A percentile compares a stretch with the other conserved stretches of the same genome.
Conservation (phyloP, 1,284 basidiomycete species). For the Ustilago nuda region DNA sequence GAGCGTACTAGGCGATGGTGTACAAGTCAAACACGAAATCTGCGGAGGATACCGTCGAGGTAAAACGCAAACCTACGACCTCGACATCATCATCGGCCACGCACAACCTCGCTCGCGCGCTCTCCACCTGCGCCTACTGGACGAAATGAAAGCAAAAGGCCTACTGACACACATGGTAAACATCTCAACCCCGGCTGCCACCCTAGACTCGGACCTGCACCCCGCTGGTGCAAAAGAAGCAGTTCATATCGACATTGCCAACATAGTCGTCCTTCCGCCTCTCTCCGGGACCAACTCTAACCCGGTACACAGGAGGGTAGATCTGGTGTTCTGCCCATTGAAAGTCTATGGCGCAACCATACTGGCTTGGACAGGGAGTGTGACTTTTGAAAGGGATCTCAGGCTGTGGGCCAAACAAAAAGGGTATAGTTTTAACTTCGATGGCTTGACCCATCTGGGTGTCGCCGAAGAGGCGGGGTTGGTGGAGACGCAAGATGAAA, state of each 20-base stretch:
- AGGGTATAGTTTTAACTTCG: slow-evolving; percentile 54
- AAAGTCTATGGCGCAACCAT: slow-evolving; percentile 56
- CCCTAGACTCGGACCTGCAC: not conserved
- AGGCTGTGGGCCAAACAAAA: slow-evolving; percentile 46
- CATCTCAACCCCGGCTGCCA: slow-evolving; percentile 35
- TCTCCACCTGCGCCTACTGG: slow-evolving; percentile 35
- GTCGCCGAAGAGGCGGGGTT: slow-evolving; percentile 12
- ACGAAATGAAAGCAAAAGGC: slow-evolving; percentile 42
- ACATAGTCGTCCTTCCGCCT: slow-evolving; percentile 55
- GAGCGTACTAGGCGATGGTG: slow-evolving; percentile 14
- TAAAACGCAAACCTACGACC: slow-evolving; percentile 50
- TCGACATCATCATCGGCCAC: slow-evolving; percentile 59
- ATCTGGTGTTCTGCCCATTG: slow-evolving; percentile 44
- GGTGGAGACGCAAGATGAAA: slow-evolving; percentile 50
- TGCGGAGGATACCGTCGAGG: slow-evolving; percentile 59
- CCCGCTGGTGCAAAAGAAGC: not conserved
- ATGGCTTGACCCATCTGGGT: slow-evolving; percentile 38
- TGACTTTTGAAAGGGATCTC: slow-evolving; percentile 58
- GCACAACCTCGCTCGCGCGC: slow-evolving; percentile 14
- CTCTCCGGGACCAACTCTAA: not conserved
- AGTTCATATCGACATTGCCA: slow-evolving; percentile 52
- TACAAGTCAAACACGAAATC: slow-evolving; percentile 40
- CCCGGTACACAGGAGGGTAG: slow-evolving; percentile 35
- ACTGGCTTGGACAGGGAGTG: slow-evolving; percentile 57
- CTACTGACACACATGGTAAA: slow-evolving; percentile 54